Conservation (phyloP, 164 flowering plant species). For the Vitis rotundifolia region DNA sequence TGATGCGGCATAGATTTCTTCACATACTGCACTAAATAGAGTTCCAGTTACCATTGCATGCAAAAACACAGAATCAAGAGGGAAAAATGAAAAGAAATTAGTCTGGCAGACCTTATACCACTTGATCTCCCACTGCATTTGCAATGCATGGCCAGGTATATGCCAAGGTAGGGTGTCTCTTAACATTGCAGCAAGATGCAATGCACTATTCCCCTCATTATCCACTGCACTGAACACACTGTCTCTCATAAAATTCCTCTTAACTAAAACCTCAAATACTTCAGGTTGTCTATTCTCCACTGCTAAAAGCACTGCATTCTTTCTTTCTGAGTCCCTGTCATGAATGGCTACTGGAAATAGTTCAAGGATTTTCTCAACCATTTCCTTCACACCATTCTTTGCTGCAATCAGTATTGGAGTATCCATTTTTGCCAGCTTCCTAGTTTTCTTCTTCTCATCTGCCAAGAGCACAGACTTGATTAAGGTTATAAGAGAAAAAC, state of each 20-base stretch:
- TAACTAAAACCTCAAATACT: not conserved
- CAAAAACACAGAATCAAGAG: too few species aligned
- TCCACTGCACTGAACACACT: constrained; percentile 6
- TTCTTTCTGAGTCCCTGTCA: constrained; percentile 2
- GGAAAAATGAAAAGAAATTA: too few species aligned
- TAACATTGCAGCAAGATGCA: constrained; percentile 13
- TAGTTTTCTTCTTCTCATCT: too few species aligned
- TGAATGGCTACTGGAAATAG: constrained; percentile 22
- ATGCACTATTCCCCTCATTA: constrained; percentile 13
- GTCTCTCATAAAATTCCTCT: not conserved
- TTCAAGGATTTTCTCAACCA: constrained; percentile 19
- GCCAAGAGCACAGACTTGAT: too few species aligned
- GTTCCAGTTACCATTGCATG: too few species aligned
- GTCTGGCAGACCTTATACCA: too few species aligned
- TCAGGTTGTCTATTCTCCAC: constrained; percentile 17
- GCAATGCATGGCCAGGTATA: constrained; percentile 9
- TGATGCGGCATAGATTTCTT: not conserved
- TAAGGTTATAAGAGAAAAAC: too few species aligned
- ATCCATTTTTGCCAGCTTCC: not conserved
- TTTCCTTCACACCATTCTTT: constrained; percentile 21
- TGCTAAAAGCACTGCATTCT: constrained; percentile 22
- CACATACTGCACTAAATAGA: too few species aligned
- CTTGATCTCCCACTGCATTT: too few species aligned
- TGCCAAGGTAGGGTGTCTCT: constrained; percentile 5
- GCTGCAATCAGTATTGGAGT: constrained; percentile 17